Conservation (phyloP, 139 green algal genomes). For the Astrephomene gubernaculifera region DNA sequence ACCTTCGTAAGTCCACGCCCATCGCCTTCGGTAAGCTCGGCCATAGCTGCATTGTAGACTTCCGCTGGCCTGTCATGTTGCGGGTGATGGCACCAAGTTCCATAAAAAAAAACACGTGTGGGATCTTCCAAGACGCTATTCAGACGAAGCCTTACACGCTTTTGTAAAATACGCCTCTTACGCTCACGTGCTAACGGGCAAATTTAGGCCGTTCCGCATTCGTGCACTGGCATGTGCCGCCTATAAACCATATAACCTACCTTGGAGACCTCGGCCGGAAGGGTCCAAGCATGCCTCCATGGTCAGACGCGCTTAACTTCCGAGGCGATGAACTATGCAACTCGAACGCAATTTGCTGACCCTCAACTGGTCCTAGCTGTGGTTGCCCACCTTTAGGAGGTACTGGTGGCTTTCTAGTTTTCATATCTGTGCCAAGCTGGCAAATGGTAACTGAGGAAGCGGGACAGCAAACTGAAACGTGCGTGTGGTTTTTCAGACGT, state of each 20-base stretch:
- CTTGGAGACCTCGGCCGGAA: slow-evolving; percentile 11
- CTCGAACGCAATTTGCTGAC: slow-evolving; percentile 18
- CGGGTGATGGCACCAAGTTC: no score
- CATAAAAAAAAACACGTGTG: no score
- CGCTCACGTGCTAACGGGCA: no score
- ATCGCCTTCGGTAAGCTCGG: slow-evolving; percentile 23
- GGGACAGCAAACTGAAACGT: no score
- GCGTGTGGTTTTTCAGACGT: no score
- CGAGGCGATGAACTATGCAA: slow-evolving; percentile 6
- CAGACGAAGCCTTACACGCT: no score
- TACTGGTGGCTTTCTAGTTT: slow-evolving; percentile 13
- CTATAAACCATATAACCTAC: background rate
- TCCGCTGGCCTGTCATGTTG: slow-evolving; percentile 29
- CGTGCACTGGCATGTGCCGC: background rate
- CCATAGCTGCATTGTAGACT: slow-evolving; percentile 20
- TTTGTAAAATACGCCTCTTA: no score
- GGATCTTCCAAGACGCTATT: no score
- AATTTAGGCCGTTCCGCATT: slow-evolving; percentile 27
- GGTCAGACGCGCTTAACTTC: background rate
- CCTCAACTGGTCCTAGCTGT: slow-evolving; percentile 2
- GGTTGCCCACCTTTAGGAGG: slow-evolving; percentile 13
- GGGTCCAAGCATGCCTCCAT: slow-evolving; percentile 5
- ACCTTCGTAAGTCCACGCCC: slow-evolving; percentile 20
- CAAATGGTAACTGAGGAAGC: no score
- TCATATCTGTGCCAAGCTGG: background rate